phyloP scores from a whole-genome alignment of 257 asterid species.

The Striga asiatica region DNA sequence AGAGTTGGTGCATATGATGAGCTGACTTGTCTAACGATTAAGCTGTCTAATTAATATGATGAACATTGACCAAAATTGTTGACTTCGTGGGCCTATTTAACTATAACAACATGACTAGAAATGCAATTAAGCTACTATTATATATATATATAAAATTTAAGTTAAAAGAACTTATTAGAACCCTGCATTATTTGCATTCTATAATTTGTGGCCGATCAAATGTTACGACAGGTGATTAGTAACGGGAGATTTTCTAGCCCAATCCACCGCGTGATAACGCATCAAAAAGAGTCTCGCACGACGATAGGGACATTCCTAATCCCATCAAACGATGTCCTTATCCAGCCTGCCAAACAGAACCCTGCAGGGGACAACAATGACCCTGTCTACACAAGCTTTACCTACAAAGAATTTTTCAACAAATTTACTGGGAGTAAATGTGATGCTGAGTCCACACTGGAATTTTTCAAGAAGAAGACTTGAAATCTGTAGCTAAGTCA shows the following conservation, averaged over 20 bases:
- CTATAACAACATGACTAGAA: no score
- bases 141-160: no score
- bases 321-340: constrained; percentile 32
- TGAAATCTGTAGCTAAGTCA: not conserved
- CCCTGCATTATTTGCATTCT: no score
- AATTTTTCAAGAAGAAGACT: constrained; percentile 19
- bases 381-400: constrained; percentile 28
- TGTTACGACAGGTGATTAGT: constrained; percentile 39
- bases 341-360: constrained; percentile 28
- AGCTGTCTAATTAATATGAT: no score
- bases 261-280: constrained; percentile 49
- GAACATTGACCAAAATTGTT: no score
- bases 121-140: no score
- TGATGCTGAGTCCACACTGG: constrained; percentile 22
- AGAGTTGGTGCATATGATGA: no score
- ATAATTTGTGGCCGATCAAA: no score
- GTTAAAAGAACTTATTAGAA: no score
- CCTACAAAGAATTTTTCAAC: constrained; percentile 35
- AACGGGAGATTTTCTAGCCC: constrained; percentile 39
- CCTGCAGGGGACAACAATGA: constrained; percentile 10
- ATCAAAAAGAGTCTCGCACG: constrained; percentile 27
- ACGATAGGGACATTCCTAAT: constrained; percentile 37
- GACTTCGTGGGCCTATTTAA: no score
- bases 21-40: no score
- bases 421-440: constrained; percentile 15